Evolutionary conservation across 805 yeast species (phyloP), one percentile per base, ranked within the genome.

Genomic region (Alloascoidea africana): DNA sequence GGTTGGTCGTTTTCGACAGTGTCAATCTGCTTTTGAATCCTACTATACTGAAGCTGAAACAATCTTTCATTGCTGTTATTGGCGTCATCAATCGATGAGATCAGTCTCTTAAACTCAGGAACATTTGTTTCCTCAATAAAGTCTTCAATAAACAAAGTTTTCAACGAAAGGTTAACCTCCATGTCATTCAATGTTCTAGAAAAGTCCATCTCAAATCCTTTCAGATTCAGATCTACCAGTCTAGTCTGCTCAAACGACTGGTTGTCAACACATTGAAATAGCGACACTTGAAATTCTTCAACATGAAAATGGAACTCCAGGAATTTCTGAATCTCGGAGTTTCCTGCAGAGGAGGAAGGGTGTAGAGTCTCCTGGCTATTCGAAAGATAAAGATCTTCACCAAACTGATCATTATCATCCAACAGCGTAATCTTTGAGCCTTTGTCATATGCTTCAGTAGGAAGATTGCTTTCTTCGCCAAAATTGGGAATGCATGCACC

Each of bases 251-350:
- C 68, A 52, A 78, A 64, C 0, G 79, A 65, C 3, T 63, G 58
- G 8, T 70, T 73, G 49, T 78, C 70, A 30, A 68, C 67, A 51
- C 94, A 89, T 46, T 84, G 71, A 33, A 68, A 68, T 14, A 87
- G 53, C 0, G 85, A 65, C 16, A 86, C 44, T 16, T 70, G 62
- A 3, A 84, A 77, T 5, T 61, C 48, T 30, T 73, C 81, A 34
- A 91, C 79, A 27, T 68, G 68, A 51, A 93, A 76, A 34, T 69
- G 62, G 44, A 91, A 65, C 42, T 87, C 95, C 47, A 89, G 68
- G 32, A 63, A 50, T 43, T 72, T 80, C 49, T 87, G 96, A 0
- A 43, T 50, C 3, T 41, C 39, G 17, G 36, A 37, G 17, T 38
- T 38, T 13, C 36, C 32, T 32, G 34, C 41, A 2, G 19, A 33